A percentile compares a stretch with the other conserved stretches of the same genome.
Conservation (phyloP, 2,329 filamentous ascomycete species). For the Xylariomycetidae sp. region DNA sequence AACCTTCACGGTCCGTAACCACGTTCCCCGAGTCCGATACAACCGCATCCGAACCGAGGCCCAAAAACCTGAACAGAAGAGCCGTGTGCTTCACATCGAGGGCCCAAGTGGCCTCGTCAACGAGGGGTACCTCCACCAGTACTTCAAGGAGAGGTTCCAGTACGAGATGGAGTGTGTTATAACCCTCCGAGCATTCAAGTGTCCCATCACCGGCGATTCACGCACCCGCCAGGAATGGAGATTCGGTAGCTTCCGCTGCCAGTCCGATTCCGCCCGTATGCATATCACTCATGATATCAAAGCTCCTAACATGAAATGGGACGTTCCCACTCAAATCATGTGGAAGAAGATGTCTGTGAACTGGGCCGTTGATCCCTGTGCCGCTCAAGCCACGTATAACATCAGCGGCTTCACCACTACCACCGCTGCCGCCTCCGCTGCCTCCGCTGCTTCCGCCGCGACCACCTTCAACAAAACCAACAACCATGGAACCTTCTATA, state of each 20-base stretch:
- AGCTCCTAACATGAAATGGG: background rate
- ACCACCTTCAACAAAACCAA: too few relatives aligned
- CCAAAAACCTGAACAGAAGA: conserved; percentile 21
- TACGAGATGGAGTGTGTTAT: conserved; percentile 47
- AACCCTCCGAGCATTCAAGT: too few relatives aligned
- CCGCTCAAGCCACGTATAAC: too few relatives aligned
- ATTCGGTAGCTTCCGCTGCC: conserved; percentile 52
- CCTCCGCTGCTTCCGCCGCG: too few relatives aligned
- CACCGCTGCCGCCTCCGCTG: too few relatives aligned
- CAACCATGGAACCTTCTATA: too few relatives aligned
- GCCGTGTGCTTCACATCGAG: conserved; percentile 47
- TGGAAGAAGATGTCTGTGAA: background rate
- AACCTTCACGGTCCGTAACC: conserved; percentile 35
- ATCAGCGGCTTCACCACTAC: too few relatives aligned
- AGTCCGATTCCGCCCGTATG: conserved; percentile 50
- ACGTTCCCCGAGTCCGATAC: conserved; percentile 34
- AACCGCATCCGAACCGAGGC: conserved; percentile 45
- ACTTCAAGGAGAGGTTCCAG: conserved; percentile 38
- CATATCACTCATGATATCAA: too few relatives aligned
- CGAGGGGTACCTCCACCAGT: conserved; percentile 29
- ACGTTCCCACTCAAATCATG: background rate
- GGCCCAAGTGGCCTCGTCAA: conserved; percentile 42
- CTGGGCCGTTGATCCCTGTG: background rate
- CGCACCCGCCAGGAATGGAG: conserved; percentile 40
- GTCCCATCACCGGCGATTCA: conserved; percentile 2